Percentiles rank a stretch among this genome's conserved stretches.
phyloP scores from a whole-genome alignment of 352 stramenopile species.

The Saprolegnia parasitica region DNA sequence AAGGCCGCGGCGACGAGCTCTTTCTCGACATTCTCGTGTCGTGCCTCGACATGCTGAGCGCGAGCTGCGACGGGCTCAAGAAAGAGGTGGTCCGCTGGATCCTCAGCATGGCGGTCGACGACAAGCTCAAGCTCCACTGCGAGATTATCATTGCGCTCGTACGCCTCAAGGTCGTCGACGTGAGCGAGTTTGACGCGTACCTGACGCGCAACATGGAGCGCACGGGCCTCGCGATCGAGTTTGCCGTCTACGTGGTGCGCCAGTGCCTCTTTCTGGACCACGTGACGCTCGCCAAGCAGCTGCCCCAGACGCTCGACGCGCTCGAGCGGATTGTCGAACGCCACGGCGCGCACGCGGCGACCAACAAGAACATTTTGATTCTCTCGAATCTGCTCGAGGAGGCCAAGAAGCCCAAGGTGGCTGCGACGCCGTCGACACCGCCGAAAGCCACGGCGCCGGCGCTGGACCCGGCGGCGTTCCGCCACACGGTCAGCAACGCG shows the following conservation, averaged over 20 bases:
- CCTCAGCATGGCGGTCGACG: constrained; percentile 90
- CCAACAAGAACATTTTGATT: constrained; percentile 86
- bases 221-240: constrained; percentile 94
- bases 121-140: constrained; percentile 94
- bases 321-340: constrained; percentile 82
- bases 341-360: constrained; percentile 44
- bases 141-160: constrained; percentile 94
- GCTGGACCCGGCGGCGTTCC: constrained; percentile 68
- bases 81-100: constrained; percentile 94
- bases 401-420: constrained; percentile 51
- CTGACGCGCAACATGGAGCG: constrained; percentile 93
- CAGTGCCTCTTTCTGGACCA: constrained; percentile 91
- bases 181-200: constrained; percentile 93
- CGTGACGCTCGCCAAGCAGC: constrained; percentile 84
- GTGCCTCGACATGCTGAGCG: constrained; percentile 90
- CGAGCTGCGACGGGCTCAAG: constrained; percentile 89
- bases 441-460: constrained; percentile 18
- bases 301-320: constrained; percentile 92
- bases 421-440: constrained; percentile 17
- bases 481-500: constrained; percentile 86
- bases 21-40: constrained; percentile 94
- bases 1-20: constrained; percentile 85
- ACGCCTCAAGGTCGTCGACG: constrained; percentile 90
- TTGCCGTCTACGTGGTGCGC: constrained; percentile 93
- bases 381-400: constrained; percentile 73